Conservation (phyloP, 345 rosid species). For the Balakata baccata region DNA sequence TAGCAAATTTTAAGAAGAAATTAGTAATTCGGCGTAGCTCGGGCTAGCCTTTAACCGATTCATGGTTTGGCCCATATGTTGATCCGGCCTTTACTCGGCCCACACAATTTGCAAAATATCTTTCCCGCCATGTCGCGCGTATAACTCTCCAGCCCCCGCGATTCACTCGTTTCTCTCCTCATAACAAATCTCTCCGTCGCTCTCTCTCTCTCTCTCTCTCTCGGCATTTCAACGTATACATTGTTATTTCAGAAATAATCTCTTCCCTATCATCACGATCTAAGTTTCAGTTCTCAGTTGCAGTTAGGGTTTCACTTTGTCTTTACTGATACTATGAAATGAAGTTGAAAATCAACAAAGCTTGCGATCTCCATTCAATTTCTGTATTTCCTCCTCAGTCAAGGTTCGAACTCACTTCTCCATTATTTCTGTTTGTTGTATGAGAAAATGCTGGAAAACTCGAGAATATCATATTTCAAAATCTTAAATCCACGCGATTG, state of each 20-base stretch:
- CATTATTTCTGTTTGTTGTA: conserved; percentile 14
- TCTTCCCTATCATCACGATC: background rate
- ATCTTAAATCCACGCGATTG: background rate
- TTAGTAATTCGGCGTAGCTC: too few species aligned
- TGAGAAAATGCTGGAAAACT: background rate
- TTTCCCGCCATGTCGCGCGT: conserved; percentile 4
- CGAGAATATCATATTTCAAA: background rate
- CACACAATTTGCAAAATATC: background rate
- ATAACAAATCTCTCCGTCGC: background rate
- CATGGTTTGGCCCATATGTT: background rate
- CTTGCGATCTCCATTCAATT: conserved; percentile 78
- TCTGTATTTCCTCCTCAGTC: conserved; percentile 84
- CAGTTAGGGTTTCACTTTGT: conserved; percentile 9
- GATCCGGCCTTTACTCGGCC: background rate
- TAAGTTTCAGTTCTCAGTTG: background rate
- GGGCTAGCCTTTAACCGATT: too few species aligned
- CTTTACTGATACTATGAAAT: conserved; percentile 22
- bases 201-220: background rate
- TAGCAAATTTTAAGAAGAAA: too few species aligned
- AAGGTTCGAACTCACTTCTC: conserved; percentile 41
- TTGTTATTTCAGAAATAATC: conserved; percentile 3
- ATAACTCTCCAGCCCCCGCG: background rate
- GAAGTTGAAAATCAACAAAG: conserved; percentile 95
- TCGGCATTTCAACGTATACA: background rate
- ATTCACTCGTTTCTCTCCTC: background rate